Base-by-base conservation (phyloP, 176 grass and related monocot species). In the Cenchrus fungigraminus region DNA sequence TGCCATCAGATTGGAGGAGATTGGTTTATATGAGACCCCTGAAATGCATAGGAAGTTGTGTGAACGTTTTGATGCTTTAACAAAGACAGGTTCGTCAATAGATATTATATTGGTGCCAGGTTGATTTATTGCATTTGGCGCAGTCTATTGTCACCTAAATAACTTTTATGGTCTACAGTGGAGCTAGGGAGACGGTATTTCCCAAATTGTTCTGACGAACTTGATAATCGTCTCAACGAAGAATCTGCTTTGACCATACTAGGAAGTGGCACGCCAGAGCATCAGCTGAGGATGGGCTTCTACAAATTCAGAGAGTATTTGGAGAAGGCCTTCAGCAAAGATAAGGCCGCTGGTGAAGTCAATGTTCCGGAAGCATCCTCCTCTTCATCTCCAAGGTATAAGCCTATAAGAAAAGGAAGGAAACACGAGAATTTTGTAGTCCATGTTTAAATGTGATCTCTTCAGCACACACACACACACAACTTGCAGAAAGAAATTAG, bases 181-280 rank as follows among this genome's bases (percentile, higher is more conserved):
- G 85, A 88, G 47, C 34, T 93, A 37, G 95, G 95, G 22, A 75
- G 92, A 60, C 50, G 58, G 12, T 98, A 90, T 73, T 98, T 98
- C 79, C 87, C 91, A 12, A 83, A 83, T 57, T 93, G 92, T 76
- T 98, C 95, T 0, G 55, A 85, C 0, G 80, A 91, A 70, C 73
- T 98, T 32, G 95, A 98, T 66, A 93, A 95, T 72, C 90, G 90
- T 43, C 87, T 93, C 20, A 74, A 90, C 3, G 89, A 90, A 71
- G 91, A 95, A 22, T 72, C 79, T n/a, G 55, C 76, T 77, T 47
- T 86, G 65, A 44, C 79, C 68, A 90, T 88, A 50, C 90, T 92
- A 2, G 87, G 78, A 55, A 95, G 69, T 74, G 92, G 91, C 55
- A 87, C 62, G 8, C n/a, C 43, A 8, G 95, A 95, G 45, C 92